These are phyloP conservation scores for Rhazya stricta DNA, from an alignment of 257 asterid species.

Conservation along the genomic window DNA sequence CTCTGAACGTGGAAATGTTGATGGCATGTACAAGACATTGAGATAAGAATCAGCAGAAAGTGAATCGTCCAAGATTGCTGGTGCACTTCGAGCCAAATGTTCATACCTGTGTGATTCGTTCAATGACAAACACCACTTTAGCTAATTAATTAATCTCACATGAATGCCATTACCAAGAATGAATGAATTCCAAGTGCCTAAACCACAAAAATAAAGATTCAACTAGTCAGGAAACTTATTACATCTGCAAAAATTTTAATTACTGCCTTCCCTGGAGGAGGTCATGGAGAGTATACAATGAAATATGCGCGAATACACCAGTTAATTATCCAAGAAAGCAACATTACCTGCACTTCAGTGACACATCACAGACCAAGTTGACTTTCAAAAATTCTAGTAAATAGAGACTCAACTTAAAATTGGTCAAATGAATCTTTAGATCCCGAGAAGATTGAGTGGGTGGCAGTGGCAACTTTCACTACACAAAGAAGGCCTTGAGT, in stretches of 20 bases:
- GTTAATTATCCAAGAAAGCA: neutral
- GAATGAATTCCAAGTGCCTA: neutral
- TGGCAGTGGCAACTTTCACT: neutral
- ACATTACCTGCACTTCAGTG: neutral
- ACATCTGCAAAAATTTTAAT: neutral
- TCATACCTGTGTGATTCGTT: slow-evolving; percentile 60
- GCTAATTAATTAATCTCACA: slow-evolving; percentile 12
- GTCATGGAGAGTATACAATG: neutral
- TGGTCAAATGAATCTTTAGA: neutral
- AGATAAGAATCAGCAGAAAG: slow-evolving; percentile 99
- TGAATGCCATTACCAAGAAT: neutral
- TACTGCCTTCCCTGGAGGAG: neutral
- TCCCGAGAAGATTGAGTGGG: neutral
- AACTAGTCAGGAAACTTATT: neutral
- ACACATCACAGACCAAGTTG: neutral
- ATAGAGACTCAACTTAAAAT: neutral
- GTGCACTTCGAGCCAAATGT: slow-evolving; percentile 95
- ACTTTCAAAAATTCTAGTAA: neutral
- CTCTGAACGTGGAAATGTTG: slow-evolving; percentile 93
- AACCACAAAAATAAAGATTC: neutral
- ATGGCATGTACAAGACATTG: slow-evolving; percentile 90
- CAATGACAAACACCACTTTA: slow-evolving; percentile 21
- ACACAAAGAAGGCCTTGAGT: neutral
- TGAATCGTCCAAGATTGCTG: slow-evolving; percentile 92
- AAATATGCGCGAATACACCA: neutral